phyloP scores from a whole-genome alignment of 768 basidiomycete genomes.

The Termitomyces heimii region DNA sequence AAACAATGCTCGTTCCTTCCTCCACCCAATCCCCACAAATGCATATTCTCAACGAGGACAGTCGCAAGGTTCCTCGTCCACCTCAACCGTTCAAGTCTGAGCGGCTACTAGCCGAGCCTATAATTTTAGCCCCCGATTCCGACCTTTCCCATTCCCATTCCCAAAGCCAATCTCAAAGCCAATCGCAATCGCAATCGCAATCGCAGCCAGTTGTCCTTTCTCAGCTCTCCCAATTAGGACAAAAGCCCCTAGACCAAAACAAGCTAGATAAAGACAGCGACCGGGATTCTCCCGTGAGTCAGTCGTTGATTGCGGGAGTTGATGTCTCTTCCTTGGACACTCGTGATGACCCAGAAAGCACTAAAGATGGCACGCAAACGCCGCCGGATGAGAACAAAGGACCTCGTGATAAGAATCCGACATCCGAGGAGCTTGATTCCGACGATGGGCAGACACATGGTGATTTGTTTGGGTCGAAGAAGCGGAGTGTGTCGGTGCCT shows the following conservation, averaged over 20 bases:
- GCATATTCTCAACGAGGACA: slow-evolving; percentile 19
- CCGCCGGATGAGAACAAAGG: no score
- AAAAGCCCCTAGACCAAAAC: not conserved
- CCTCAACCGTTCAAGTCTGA: slow-evolving; percentile 21
- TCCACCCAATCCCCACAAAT: slow-evolving; percentile 1
- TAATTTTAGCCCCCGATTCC: slow-evolving; percentile 51
- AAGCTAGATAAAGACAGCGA: not conserved
- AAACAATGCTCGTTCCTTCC: slow-evolving; percentile 7
- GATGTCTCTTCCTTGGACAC: no score
- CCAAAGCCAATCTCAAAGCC: slow-evolving; percentile 28
- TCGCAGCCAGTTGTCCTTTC: slow-evolving; percentile 16
- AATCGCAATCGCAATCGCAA: slow-evolving; percentile 24
- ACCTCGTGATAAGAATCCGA: no score
- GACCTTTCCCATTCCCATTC: slow-evolving; percentile 39
- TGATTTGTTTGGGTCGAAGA: not conserved
- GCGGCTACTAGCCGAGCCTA: slow-evolving; percentile 25
- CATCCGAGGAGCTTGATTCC: slow-evolving; percentile 2
- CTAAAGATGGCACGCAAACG: not conserved
- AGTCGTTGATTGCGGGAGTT: no score
- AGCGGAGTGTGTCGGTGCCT: not conserved
- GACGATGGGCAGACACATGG: slow-evolving; percentile 11
- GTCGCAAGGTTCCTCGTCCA: slow-evolving; percentile 45
- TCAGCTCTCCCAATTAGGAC: slow-evolving; percentile 10
- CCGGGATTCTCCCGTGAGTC: no score
- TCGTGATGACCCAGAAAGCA: not conserved